A percentile compares a stretch with the other conserved stretches of the same genome.
These are phyloP conservation scores for Cyanidium caldarium DNA, from an alignment of 23 red algal genomes.

Conservation along the genomic window DNA sequence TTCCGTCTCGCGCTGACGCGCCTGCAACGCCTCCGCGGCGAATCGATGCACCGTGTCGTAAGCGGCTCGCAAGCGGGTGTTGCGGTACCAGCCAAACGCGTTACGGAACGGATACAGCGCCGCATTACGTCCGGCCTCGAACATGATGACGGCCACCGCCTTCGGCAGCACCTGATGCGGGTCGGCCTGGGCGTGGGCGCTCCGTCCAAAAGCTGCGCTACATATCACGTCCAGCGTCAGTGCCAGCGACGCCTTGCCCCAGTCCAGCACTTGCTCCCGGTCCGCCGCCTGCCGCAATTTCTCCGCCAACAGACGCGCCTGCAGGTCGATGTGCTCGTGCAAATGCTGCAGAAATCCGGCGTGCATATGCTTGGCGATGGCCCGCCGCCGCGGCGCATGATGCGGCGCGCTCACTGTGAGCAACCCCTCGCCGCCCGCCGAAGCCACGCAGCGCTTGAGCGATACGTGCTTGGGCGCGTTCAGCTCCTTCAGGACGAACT, in stretches of 20 bases:
- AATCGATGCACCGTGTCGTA: neutral
- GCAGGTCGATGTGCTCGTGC: neutral
- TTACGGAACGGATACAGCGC: neutral
- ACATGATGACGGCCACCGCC: neutral
- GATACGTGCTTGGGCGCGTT: constrained; percentile 1
- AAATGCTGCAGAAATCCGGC: constrained; percentile 11
- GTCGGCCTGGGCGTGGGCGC: neutral
- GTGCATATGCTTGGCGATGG: neutral
- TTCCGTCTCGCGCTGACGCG: neutral
- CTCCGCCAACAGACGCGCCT: neutral
- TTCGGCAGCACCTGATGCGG: neutral
- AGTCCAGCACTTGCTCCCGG: neutral
- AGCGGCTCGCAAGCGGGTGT: too few species aligned
- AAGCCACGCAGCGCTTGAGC: neutral
- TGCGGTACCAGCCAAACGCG: neutral
- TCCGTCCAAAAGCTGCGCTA: constrained; percentile 7
- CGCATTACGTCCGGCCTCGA: neutral
- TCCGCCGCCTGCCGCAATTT: neutral
- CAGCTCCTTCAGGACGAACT: neutral
- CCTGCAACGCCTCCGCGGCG: neutral
- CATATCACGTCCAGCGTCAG: constrained; percentile 13
- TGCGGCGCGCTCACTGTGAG: neutral
- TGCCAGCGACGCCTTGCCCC: neutral
- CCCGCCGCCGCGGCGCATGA: neutral
- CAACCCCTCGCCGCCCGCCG: neutral